Base-by-base conservation (phyloP, 495 filamentous ascomycete species). In the Penicillium cataractarum region DNA sequence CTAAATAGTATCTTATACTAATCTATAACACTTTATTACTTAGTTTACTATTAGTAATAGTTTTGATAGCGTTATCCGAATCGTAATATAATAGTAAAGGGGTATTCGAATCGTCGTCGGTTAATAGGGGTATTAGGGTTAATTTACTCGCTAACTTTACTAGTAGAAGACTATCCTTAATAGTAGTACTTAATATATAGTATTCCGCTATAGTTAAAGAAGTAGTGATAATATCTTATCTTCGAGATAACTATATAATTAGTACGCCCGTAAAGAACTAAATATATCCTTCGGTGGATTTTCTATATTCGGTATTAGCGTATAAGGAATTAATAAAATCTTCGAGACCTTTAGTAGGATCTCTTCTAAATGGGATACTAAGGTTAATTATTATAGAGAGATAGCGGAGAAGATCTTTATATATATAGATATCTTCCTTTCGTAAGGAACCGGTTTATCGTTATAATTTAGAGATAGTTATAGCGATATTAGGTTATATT, bases 161-260 rank as follows among this genome's bases (percentile, higher is more conserved):
- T n/a, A n/a, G n/a, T n/a, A n/a, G n/a, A n/a, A n/a, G n/a, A n/a
- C n/a, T n/a, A n/a, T n/a, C n/a, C n/a, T n/a, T n/a, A n/a, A n/a
- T n/a, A n/a, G n/a, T n/a, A n/a, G n/a, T n/a, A n/a, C n/a, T n/a
- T n/a, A n/a, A n/a, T n/a, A n/a, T n/a, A n/a, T n/a, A n/a, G n/a
- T n/a, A n/a, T n/a, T n/a, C n/a, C n/a, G n/a, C n/a, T n/a, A n/a
- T n/a, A n/a, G n/a, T n/a, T n/a, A n/a, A n/a, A n/a, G n/a, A n/a
- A n/a, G n/a, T n/a, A n/a, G n/a, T 55, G 19, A 44, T 46, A 46
- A 57, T 44, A 17, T 44, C 26, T 27, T 56, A 32, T 2, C n/a
- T 44, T 21, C 21, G 21, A 21, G 10, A 26, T 19, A 9, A 6
- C 40, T 44, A 44, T 2, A 3, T 0, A 21, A 44, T 21, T 21